Evolutionary conservation across 345 rosid genomes (phyloP), one percentile per base, ranked within the genome.

Genomic region (Litchi chinensis): DNA sequence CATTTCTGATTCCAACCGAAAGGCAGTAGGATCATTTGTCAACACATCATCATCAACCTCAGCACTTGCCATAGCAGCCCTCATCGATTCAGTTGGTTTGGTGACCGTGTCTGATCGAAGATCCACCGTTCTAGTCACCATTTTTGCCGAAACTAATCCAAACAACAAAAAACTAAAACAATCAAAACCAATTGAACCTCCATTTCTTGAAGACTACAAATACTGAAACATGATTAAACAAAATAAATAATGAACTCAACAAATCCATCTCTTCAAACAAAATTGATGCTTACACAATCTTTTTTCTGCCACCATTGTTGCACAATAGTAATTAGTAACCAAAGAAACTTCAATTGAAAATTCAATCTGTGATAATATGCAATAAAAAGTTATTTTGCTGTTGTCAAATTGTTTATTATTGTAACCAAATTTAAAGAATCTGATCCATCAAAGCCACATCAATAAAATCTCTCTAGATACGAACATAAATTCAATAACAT

Each of bases 71-170:
- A 96, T 96, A 0, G 95, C 98, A 71, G 84, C 87, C 78, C 99
- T 90, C 99, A 96, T 96, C 70, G 91, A 83, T 70, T 92, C 97
- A 0, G 97, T 93, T 16, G 99, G 98, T 83, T 86, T 89, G 15
- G 95, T 96, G 76, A 96, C 98, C 0, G 97, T 96, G 79, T 96
- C 98, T 7, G 98, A 94, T 19, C 98, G 91, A 70, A 96, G 97
- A 90, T 96, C 98, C 46, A 96, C 97, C 0, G 83, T 88, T 87
- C 82, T 87, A 40, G 84, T 88, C 82, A 94, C 94, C 94, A 86
- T 90, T 76, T 78, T 88, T 67, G 68, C 85, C 62, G 82, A 78
- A 77, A 67, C 32, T 70, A 81, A 48, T 46, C 75, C 79, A 68
- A 75, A 37, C n/a, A 64, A 26, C 7, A 8, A 64, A 70, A 1